Conservation (phyloP, 352 stramenopile species). For the Thalassiosira gravida region DNA sequence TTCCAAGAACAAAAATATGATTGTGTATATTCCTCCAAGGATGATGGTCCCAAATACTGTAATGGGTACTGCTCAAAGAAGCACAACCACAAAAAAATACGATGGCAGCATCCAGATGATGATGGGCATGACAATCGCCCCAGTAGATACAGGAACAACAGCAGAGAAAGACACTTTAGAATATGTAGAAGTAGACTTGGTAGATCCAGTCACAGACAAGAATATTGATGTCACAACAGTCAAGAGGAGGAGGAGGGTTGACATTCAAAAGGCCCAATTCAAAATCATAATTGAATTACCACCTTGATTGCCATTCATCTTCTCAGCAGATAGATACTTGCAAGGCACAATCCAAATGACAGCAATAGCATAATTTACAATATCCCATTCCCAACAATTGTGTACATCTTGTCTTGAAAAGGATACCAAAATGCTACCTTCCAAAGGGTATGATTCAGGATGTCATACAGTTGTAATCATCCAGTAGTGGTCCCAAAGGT, state of each 20-base stretch:
- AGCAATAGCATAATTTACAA: too few species aligned
- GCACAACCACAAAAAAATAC: slow-evolving; percentile 33
- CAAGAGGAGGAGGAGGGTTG: slow-evolving; percentile 43
- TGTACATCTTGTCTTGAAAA: too few species aligned
- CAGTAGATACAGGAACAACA: slow-evolving; percentile 39
- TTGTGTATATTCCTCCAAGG: neutral
- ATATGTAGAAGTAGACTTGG: slow-evolving; percentile 28
- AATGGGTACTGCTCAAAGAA: slow-evolving; percentile 20
- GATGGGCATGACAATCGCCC: slow-evolving; percentile 13
- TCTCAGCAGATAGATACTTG: too few species aligned
- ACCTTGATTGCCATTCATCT: too few species aligned
- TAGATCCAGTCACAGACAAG: too few species aligned
- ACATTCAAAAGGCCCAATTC: slow-evolving; percentile 35
- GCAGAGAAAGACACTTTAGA: slow-evolving; percentile 14
- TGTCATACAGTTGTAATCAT: too few species aligned
- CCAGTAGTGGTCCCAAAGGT: slow-evolving; percentile 49
- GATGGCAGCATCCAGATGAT: slow-evolving; percentile 4
- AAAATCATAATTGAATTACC: too few species aligned
- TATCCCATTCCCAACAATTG: too few species aligned
- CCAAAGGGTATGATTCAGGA: too few species aligned
- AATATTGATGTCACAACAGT: slow-evolving; percentile 8
- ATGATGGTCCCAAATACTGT: slow-evolving; percentile 22
- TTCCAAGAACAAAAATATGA: neutral
- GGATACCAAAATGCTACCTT: too few species aligned
- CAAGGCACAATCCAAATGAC: too few species aligned